Evolutionary conservation across 2,329 filamentous ascomycete genomes (phyloP).

Genomic region (Aspergillus proliferans): DNA sequence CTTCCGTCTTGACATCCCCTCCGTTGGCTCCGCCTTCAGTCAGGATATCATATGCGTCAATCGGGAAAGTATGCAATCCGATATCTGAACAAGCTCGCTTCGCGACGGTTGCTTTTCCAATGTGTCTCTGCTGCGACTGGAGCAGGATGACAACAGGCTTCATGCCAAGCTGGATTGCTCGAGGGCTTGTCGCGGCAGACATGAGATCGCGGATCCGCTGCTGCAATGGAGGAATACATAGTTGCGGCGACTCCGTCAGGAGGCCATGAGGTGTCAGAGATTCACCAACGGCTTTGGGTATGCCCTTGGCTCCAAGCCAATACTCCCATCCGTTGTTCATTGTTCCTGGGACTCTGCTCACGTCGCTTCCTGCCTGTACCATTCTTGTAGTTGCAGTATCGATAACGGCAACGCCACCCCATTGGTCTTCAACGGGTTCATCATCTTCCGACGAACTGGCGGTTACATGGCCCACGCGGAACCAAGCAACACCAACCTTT

Average conservation of each 20-base stretch:
- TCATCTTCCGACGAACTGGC: slow-evolving; percentile 45
- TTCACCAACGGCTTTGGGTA: slow-evolving; percentile 44
- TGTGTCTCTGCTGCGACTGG: slow-evolving; percentile 84
- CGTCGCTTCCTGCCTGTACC: slow-evolving; percentile 83
- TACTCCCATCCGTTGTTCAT: slow-evolving; percentile 78
- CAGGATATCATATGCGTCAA: slow-evolving; percentile 89
- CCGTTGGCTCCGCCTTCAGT: slow-evolving; percentile 84
- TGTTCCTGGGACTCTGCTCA: slow-evolving; percentile 69
- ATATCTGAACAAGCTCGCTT: slow-evolving; percentile 76
- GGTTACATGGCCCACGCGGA: slow-evolving; percentile 72
- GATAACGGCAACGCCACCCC: slow-evolving; percentile 81
- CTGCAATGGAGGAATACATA: slow-evolving; percentile 54
- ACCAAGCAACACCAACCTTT: slow-evolving; percentile 72
- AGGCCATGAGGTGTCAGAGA: slow-evolving; percentile 30
- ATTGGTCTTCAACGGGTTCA: slow-evolving; percentile 61
- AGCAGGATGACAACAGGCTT: slow-evolving; percentile 83
- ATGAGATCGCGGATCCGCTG: slow-evolving; percentile 77
- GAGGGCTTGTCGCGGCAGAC: slow-evolving; percentile 77
- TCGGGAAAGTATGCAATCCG: slow-evolving; percentile 78
- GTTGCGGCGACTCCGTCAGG: slow-evolving; percentile 30
- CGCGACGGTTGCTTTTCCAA: slow-evolving; percentile 81
- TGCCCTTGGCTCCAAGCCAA: slow-evolving; percentile 71
- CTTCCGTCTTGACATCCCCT: slow-evolving; percentile 89
- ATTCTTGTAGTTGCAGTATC: slow-evolving; percentile 83
- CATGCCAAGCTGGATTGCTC: slow-evolving; percentile 79